Conservation (phyloP, 192 early-diverging fungal genomes). For the Backusella luteola region DNA sequence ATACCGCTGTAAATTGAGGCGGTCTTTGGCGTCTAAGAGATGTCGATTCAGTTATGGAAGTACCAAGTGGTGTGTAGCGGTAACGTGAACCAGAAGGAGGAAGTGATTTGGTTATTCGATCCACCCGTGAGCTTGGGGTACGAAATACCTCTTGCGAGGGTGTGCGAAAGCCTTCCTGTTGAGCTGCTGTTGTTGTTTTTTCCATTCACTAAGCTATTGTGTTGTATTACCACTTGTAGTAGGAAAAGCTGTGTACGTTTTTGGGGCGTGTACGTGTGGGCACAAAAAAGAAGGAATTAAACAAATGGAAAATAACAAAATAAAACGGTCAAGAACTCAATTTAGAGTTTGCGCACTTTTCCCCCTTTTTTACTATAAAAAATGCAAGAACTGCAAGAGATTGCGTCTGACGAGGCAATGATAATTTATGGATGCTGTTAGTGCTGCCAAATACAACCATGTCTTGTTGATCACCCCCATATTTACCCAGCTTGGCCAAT, state of each 20-base stretch:
- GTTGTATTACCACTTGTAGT: too few relatives aligned
- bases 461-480: too few relatives aligned
- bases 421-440: too few relatives aligned
- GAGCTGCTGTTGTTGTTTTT: not conserved
- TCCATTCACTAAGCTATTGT: not conserved
- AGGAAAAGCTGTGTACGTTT: not conserved
- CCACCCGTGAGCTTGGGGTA: not conserved
- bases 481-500: too few relatives aligned
- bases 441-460: too few relatives aligned
- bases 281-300: not conserved
- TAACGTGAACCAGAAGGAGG: not conserved
- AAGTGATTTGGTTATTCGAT: not conserved
- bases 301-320: not conserved
- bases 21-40: not conserved
- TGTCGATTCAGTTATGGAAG: not conserved
- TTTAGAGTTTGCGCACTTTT: not conserved
- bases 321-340: not conserved
- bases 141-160: not conserved
- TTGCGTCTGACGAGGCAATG: too few relatives aligned
- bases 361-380: not conserved
- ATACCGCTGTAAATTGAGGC: not conserved
- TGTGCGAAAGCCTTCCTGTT: not conserved
- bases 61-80: conserved; percentile 1
- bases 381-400: too few relatives aligned
- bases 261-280: not conserved